phyloP scores from a whole-genome alignment of 2,329 filamentous ascomycete genomes.

The Talaromyces verruculosus region DNA sequence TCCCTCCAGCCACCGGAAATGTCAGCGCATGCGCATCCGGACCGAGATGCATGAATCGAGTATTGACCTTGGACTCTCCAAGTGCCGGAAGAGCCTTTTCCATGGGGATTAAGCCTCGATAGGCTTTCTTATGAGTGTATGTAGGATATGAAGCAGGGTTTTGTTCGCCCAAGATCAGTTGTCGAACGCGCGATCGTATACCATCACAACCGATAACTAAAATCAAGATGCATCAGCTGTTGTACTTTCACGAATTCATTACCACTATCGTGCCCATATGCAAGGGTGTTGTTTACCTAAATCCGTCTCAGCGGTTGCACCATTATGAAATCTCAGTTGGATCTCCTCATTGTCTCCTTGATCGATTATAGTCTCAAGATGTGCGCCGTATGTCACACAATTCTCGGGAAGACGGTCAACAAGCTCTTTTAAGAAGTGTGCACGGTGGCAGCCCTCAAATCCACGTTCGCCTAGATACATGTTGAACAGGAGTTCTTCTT shows the following conservation, averaged over 20 bases:
- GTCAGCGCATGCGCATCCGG: constrained; percentile 59
- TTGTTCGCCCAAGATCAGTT: constrained; percentile 31
- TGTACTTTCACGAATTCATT: neutral
- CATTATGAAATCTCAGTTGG: constrained; percentile 35
- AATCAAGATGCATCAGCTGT: neutral
- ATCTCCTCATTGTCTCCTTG: constrained; percentile 24
- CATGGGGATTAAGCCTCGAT: constrained; percentile 52
- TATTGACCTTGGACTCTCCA: constrained; percentile 51
- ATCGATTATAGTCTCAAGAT: constrained; percentile 27
- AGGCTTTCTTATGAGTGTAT: constrained; percentile 38
- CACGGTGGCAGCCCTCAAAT: constrained; percentile 35
- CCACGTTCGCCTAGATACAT: constrained; percentile 34
- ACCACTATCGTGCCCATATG: neutral
- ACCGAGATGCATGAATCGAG: constrained; percentile 58
- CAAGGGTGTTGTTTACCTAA: constrained; percentile 37
- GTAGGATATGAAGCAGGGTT: constrained; percentile 24
- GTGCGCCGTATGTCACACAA: constrained; percentile 36
- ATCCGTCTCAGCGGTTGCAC: constrained; percentile 30
- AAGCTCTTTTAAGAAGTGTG: constrained; percentile 37
- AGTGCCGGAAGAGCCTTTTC: constrained; percentile 50
- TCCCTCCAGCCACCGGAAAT: constrained; percentile 54
- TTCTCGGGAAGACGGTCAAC: constrained; percentile 32
- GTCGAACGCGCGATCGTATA: constrained; percentile 35
- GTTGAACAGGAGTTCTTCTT: constrained; percentile 29
- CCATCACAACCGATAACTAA: constrained; percentile 42